phyloP scores from a whole-genome alignment of 164 flowering plant genomes.

The Vitis labrusca region DNA sequence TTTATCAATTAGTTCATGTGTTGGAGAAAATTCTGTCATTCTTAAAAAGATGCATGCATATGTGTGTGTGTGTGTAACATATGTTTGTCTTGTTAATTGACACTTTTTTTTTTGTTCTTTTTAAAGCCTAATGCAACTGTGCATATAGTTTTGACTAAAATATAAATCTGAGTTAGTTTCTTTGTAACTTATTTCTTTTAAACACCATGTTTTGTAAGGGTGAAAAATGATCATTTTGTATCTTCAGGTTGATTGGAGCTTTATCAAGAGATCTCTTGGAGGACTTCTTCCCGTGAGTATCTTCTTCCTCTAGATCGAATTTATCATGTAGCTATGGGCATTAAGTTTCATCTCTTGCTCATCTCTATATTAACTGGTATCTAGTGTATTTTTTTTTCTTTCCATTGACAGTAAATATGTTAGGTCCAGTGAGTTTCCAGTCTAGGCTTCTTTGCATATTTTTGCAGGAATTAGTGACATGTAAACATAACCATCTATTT shows the following conservation, averaged over 20 bases:
- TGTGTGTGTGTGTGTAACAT: no score
- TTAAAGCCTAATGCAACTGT: no score
- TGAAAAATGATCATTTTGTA: not conserved
- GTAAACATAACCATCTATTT: not conserved
- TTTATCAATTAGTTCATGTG: no score
- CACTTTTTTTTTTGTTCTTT: no score
- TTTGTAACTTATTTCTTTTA: not conserved
- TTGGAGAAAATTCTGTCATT: no score
- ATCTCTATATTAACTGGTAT: not conserved
- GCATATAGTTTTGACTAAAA: no score
- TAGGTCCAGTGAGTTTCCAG: not conserved
- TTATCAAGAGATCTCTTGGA: conserved; percentile 82
- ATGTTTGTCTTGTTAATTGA: no score
- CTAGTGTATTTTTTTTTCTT: no score
- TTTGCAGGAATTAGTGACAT: not conserved
- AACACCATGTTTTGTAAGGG: not conserved
- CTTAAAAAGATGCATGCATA: no score
- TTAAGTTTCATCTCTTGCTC: not conserved
- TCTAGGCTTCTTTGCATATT: not conserved
- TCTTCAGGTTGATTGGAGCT: conserved; percentile 77
- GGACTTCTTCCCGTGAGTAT: conserved; percentile 85
- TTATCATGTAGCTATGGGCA: not conserved
- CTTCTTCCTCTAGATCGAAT: conserved; percentile 1
- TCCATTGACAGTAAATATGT: not conserved
- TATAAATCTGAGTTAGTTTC: no score